phyloP scores from a whole-genome alignment of 176 grass and related monocot genomes.

The Eleusine coracana region DNA sequence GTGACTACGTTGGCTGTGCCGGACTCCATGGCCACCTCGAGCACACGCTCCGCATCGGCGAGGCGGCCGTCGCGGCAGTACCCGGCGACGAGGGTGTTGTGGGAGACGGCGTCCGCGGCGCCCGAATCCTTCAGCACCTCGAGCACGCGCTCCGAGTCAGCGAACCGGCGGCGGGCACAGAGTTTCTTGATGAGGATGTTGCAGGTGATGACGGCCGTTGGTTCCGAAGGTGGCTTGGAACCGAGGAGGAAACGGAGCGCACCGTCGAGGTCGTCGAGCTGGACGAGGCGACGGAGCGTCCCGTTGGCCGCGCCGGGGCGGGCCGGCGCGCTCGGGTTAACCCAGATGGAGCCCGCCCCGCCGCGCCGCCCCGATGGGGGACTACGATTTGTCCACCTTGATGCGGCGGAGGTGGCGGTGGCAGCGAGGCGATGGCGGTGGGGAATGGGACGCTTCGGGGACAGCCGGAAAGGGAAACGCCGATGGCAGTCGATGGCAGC shows the following conservation, averaged over 20 bases:
- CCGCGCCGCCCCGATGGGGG: background rate
- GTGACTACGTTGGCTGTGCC: constrained; percentile 48
- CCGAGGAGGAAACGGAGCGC: constrained; percentile 44
- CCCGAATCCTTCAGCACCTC: constrained; percentile 36
- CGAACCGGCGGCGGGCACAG: constrained; percentile 33
- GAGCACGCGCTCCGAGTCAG: constrained; percentile 45
- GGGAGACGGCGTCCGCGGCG: constrained; percentile 49
- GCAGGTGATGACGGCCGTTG: constrained; percentile 35
- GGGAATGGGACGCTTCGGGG: background rate
- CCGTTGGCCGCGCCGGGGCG: background rate
- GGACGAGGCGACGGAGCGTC: constrained; percentile 47
- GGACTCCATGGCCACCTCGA: constrained; percentile 4
- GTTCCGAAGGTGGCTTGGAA: constrained; percentile 22
- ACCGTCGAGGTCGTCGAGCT: constrained; percentile 48
- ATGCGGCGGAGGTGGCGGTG: constrained; percentile 1
- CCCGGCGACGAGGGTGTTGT: constrained; percentile 58
- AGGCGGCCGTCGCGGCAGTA: constrained; percentile 54
- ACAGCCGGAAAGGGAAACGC: background rate
- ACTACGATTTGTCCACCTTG: constrained; percentile 35
- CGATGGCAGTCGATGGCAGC: constrained; percentile 22
- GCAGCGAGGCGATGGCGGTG: background rate
- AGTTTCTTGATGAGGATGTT: constrained; percentile 58
- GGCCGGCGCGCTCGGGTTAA: constrained; percentile 38
- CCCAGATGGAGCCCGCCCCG: constrained; percentile 34
- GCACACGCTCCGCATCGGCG: constrained; percentile 42